Evolutionary conservation across 305 asterid genomes (phyloP), one percentile per base, ranked within the genome.

Genomic region (Fraxinus angustifolia): DNA sequence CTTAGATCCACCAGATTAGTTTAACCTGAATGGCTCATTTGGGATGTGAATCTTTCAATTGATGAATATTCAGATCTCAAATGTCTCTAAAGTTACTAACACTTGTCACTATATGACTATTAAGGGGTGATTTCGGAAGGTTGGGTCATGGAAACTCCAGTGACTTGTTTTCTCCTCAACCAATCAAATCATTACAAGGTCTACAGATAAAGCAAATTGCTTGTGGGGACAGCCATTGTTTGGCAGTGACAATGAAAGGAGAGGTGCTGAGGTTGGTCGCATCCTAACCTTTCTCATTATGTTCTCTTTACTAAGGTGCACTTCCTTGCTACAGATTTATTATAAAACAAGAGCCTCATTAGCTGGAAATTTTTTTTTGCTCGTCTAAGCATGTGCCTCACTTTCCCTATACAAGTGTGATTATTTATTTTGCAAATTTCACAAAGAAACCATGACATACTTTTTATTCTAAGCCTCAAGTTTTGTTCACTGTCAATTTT

Each of bases 61-160:
- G 19, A 48, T 16, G 60, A 48, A 48, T 48, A 3, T 48, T 14
- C 60, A 48, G 60, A 19, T 48, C 60, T 48, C 60, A n/a, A 48
- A 14, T 14, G 21, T 12, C 60, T 16, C 2, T 48, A 48, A 48
- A 48, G 60, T 48, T 48, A 48, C 60, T 16, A 10, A 48, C 60
- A 48, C 33, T 42, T 10, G 50, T 82, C 60, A 14, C 14, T 10
- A 65, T 40, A 17, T 67, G 81, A 75, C 73, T 73, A 85, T 83
- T 85, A 85, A 96, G 99, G 99, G 99, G 99, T 82, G 98, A 96
- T 85, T 96, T 96, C 82, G 99, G 99, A 86, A 88, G 99, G 89
- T 85, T 96, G 85, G 99, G 99, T 31, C 99, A 96, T 87, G 99
- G 99, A 75, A 93, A 96, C 89, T 96, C 97, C 6, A 96, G 97